Percentiles rank a stretch among this genome's conserved stretches.
Evolutionary conservation across 2,329 filamentous ascomycete genomes (phyloP).

Genomic region (Purpureocillium takamizusanense): DNA sequence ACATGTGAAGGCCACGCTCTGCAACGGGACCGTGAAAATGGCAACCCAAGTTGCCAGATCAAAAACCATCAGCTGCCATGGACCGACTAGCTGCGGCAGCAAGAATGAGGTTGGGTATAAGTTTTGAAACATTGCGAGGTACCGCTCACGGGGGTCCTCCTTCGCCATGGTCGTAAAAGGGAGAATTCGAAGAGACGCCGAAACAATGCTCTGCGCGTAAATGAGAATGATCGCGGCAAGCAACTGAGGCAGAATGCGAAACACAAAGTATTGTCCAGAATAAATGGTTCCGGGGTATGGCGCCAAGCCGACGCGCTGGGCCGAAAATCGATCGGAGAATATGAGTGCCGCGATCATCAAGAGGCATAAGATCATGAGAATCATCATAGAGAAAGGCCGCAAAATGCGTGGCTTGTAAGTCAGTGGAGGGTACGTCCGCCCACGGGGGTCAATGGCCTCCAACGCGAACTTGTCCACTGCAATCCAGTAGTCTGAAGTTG

Average conservation of each 20-base stretch:
- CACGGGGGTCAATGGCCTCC: constrained; percentile 27
- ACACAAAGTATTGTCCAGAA: constrained; percentile 71
- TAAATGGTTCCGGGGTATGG: constrained; percentile 58
- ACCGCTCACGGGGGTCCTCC: constrained; percentile 47
- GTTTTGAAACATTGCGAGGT: constrained; percentile 57
- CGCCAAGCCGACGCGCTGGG: constrained; percentile 53
- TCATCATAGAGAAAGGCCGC: constrained; percentile 53
- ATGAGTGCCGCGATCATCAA: constrained; percentile 65
- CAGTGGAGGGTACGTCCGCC: constrained; percentile 38
- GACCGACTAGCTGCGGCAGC: constrained; percentile 49
- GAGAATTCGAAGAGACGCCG: constrained; percentile 64
- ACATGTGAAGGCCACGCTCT: constrained; percentile 66
- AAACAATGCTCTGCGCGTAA: constrained; percentile 67
- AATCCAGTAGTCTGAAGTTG: constrained; percentile 16
- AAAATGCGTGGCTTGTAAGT: constrained; percentile 65
- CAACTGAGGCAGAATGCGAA: constrained; percentile 75
- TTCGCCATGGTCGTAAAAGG: constrained; percentile 74
- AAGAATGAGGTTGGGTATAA: constrained; percentile 63
- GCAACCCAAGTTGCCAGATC: constrained; percentile 67
- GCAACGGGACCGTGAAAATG: constrained; percentile 71
- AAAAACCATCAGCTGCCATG: constrained; percentile 57
- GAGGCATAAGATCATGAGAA: constrained; percentile 52
- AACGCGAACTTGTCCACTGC: constrained; percentile 23
- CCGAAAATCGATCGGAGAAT: constrained; percentile 63
- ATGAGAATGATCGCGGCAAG: constrained; percentile 63